Evolutionary conservation across 257 asterid species (phyloP).

Genomic region (Plectranthus barbatus): DNA sequence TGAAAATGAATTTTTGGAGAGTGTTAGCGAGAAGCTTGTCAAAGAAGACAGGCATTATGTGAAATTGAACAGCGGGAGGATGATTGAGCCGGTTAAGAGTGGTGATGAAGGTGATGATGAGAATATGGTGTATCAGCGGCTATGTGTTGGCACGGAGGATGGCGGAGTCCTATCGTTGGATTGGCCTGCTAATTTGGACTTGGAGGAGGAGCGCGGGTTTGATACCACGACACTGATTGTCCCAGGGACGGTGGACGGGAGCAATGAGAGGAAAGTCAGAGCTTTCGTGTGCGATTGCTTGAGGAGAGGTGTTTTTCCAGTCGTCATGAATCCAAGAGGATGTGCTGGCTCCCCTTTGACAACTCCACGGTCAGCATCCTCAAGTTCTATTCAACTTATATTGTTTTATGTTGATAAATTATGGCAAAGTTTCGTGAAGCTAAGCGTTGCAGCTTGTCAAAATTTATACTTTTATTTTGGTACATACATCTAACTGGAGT

Average conservation of each 20-base stretch:
- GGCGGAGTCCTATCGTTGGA: conserved; percentile 89
- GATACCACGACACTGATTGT: conserved; percentile 75
- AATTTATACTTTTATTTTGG: background rate
- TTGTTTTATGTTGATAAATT: background rate
- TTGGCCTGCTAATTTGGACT: conserved; percentile 83
- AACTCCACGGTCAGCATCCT: conserved; percentile 58
- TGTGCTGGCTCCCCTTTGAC: conserved; percentile 93
- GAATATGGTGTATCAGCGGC: conserved; percentile 72
- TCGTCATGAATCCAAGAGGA: conserved; percentile 96
- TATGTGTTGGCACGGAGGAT: conserved; percentile 62
- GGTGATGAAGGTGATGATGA: conserved; percentile 33
- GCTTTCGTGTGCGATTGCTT: conserved; percentile 57
- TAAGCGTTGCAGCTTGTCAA: background rate
- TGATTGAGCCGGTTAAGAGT: conserved; percentile 23
- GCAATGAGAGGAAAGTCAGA: conserved; percentile 47
- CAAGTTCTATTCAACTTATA: background rate
- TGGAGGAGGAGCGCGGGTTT: conserved; percentile 79
- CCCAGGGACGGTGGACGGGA: conserved; percentile 86
- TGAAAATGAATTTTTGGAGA: conserved; percentile 52
- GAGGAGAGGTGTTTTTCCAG: conserved; percentile 74
- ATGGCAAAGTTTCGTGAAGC: background rate
- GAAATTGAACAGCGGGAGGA: conserved; percentile 56
- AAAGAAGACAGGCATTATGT: conserved; percentile 71
- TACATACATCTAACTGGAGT: background rate
- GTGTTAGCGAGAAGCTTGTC: conserved; percentile 58